Evolutionary conservation across 495 filamentous ascomycete species (phyloP), one percentile per base, ranked within the genome.

Genomic region (Lentithecium fluviatile): DNA sequence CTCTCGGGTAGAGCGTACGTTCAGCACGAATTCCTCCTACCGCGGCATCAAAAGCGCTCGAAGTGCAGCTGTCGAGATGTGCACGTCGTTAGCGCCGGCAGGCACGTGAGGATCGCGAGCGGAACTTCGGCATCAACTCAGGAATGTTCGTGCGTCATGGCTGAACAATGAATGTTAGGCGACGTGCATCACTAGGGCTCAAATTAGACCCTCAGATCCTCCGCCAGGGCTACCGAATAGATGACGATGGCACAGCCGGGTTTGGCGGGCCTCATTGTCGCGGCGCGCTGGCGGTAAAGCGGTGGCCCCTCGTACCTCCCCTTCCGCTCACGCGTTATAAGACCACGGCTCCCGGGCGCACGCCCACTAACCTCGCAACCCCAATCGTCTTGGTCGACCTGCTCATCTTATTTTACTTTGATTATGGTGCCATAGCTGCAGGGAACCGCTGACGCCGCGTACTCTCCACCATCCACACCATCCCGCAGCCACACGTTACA

Each of bases 401-500:
- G 40, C 40, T 43, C 40, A 5, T 15, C 40, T 43, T 43, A 43
- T 43, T 43, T 43, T 6, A 43, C 19, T 43, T 20, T 15, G 15
- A 20, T 15, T 43, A 43, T 43, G 40, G 40, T n/a, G 3, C 15
- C 40, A 43, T 43, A 43, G 19, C 40, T 43, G 40, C 40, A 43
- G 40, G 40, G 40, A 43, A 43, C 40, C 40, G 15, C 15, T 20
- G 3, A 43, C 40, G 40, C 13, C 15, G 4, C 40, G 4, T 43
- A 3, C 5, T 6, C 19, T 36, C 29, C 51, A 43, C 51, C 51
- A 54, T 54, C 51, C 45, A 45, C 53, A 23, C 34, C 38, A 55
- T 38, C 29, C 45, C 48, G 61, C 61, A 47, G 55, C 61, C 55
- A 49, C 61, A 64, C 55, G 48, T 64, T 59, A 34, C 47, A 23